Conservation (phyloP, 257 asterid species). For the Ajuga chamaepitys region DNA sequence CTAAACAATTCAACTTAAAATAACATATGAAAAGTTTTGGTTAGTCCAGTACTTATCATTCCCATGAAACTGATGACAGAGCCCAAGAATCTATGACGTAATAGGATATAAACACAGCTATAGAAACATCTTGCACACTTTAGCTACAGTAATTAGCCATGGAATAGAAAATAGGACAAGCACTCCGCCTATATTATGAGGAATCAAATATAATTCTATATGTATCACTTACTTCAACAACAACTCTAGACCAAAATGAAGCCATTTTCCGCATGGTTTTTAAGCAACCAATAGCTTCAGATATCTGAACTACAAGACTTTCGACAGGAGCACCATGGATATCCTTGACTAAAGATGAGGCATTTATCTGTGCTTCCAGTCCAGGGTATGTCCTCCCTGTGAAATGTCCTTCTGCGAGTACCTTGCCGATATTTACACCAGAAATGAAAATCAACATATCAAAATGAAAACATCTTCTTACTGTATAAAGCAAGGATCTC, state of each 20-base stretch:
- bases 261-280: slow-evolving; percentile 84
- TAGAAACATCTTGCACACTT: slow-evolving; percentile 4
- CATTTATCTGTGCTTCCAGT: slow-evolving; percentile 37
- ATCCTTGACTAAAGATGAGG: slow-evolving; percentile 68
- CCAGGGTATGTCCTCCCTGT: slow-evolving; percentile 41
- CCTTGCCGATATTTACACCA: slow-evolving; percentile 72
- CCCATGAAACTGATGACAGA: not conserved
- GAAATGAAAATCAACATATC: slow-evolving; percentile 55
- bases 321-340: slow-evolving; percentile 95
- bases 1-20: not conserved
- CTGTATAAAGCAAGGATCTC: no score
- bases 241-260: slow-evolving; percentile 77
- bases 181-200: slow-evolving; percentile 1
- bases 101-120: slow-evolving; percentile 8
- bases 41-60: slow-evolving; percentile 2
- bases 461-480: no score
- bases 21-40: not conserved
- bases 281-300: slow-evolving; percentile 89
- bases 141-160: slow-evolving; percentile 2
- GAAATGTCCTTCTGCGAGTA: slow-evolving; percentile 80
- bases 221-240: slow-evolving; percentile 73
- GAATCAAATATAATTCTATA: slow-evolving; percentile 6
- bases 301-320: slow-evolving; percentile 73
- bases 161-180: not conserved
- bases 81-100: slow-evolving; percentile 7